Conservation (phyloP, 768 basidiomycete species). For the Tulasnella sp. region DNA sequence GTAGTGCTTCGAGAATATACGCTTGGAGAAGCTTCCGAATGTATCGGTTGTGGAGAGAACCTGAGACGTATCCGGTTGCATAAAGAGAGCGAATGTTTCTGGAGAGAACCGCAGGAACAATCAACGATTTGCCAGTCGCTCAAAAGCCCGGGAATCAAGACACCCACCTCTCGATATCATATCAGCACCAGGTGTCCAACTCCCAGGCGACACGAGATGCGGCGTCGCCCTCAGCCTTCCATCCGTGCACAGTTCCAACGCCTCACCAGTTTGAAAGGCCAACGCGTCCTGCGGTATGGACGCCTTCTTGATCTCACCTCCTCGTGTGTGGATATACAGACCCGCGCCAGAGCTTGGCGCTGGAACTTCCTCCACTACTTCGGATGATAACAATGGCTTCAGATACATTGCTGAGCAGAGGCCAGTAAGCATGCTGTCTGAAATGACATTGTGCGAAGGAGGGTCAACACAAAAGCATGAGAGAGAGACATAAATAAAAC, state of each 20-base stretch:
- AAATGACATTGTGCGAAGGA: slow-evolving; percentile 22
- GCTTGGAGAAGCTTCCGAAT: slow-evolving; percentile 85
- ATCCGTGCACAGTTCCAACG: slow-evolving; percentile 79
- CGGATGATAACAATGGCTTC: slow-evolving; percentile 32
- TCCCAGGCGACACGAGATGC: slow-evolving; percentile 79
- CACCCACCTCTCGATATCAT: slow-evolving; percentile 18
- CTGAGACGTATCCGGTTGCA: slow-evolving; percentile 80
- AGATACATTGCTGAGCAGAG: slow-evolving; percentile 91
- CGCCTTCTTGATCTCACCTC: slow-evolving; percentile 68
- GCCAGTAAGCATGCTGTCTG: slow-evolving; percentile 65
- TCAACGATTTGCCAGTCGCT: slow-evolving; percentile 5
- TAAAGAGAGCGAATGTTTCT: slow-evolving; percentile 83
- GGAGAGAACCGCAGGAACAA: slow-evolving; percentile 39
- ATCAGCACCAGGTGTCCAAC: slow-evolving; percentile 27
- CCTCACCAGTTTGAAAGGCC: slow-evolving; percentile 96
- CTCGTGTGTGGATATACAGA: slow-evolving; percentile 82
- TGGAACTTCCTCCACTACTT: slow-evolving; percentile 31
- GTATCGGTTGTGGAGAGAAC: slow-evolving; percentile 58
- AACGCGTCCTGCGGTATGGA: slow-evolving; percentile 74
- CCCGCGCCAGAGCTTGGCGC: slow-evolving; percentile 72
- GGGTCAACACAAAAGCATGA: neutral
- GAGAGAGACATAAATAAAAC: slow-evolving; percentile 31
- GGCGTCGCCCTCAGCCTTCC: slow-evolving; percentile 81
- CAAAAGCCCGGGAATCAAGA: slow-evolving; percentile 10
- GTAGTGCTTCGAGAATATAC: slow-evolving; percentile 59